Evolutionary conservation across 768 basidiomycete genomes (phyloP).

Genomic region (Russula olivacea): DNA sequence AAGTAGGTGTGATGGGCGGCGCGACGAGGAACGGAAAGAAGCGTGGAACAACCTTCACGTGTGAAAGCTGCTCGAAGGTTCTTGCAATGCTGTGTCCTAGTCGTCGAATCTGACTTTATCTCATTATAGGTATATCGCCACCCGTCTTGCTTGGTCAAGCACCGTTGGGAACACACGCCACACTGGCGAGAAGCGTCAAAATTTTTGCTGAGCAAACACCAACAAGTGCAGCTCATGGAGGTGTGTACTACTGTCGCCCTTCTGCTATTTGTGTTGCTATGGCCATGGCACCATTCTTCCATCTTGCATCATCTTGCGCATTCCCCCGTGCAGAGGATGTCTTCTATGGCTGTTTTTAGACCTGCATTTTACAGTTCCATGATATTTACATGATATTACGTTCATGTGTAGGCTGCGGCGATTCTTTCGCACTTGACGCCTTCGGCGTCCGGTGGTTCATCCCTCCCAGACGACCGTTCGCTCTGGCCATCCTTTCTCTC

Average conservation of each 20-base stretch:
- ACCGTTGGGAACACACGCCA: conserved; percentile 96
- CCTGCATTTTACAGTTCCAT: not conserved
- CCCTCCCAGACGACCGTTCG: conserved; percentile 89
- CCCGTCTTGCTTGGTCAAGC: conserved; percentile 92
- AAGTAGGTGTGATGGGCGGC: conserved; percentile 26
- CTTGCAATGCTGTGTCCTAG: conserved; percentile 22
- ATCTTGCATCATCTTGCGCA: not conserved
- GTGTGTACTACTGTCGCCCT: conserved; percentile 36
- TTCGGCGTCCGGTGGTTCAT: conserved; percentile 54
- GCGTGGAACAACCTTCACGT: conserved; percentile 80
- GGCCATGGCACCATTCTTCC: conserved; percentile 9
- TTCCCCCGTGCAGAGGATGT: not conserved
- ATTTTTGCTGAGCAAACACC: conserved; percentile 89
- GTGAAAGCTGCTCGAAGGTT: conserved; percentile 94
- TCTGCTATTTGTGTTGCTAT: conserved; percentile 8
- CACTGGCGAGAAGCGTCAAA: conserved; percentile 94
- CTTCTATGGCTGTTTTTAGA: not conserved
- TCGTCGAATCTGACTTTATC: conserved; percentile 9
- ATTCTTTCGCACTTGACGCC: conserved; percentile 87
- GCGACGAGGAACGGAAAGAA: conserved; percentile 54
- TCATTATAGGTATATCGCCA: conserved; percentile 70
- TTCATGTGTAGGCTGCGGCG: conserved; percentile 67
- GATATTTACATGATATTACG: conserved; percentile 4
- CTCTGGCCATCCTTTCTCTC: conserved; percentile 85
- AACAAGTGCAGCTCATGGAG: conserved; percentile 95